Evolutionary conservation across 176 grass and related monocot genomes (phyloP), one percentile per base, ranked within the genome.

Genomic region (Oryza brachyantha): DNA sequence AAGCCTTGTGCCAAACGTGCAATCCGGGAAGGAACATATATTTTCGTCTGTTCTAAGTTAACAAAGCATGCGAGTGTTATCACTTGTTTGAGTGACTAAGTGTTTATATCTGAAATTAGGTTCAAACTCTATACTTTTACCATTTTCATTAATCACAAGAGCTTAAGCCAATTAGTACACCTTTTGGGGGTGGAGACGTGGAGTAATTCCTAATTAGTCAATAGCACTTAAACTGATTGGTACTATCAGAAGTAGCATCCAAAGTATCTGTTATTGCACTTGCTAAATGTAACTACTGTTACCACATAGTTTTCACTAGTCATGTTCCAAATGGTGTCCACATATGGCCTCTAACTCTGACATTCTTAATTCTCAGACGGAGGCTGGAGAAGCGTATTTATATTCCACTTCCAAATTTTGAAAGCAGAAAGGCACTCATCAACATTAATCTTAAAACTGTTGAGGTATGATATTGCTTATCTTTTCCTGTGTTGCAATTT

Each of bases 311-410:
- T 58, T 38, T 72, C 50, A 63, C 11, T n/a, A 57, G 28, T 69
- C 34, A 50, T 82, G 10, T 68, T 24, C 50, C 50, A 43, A 14
- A n/a, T 0, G 50, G 21, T 55, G 7, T 22, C 50, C 3, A 8
- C 50, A 70, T 75, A 28, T 61, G 34, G 35, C 7, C 70, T 67
- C 79, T 37, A 70, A 72, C 70, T 80, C 60, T 17, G 25, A 74
- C 26, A 34, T n/a, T 43, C 68, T 83, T 36, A 37, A 89, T 50
- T 88, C 78, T 29, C 81, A 99, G 96, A 88, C 93, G 96, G 83
- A 87, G 96, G 82, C 75, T 99, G 59, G 96, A 99, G 87, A 99
- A 99, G 68, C 88, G 96, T 64, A 95, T 99, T 81, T 99, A 99
- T 66, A 99, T 99, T 64, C 96, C 96, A 68, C 96, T 99, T 73